Evolutionary conservation across 495 filamentous ascomycete genomes (phyloP).

Genomic region (Penicillium goetzii): DNA sequence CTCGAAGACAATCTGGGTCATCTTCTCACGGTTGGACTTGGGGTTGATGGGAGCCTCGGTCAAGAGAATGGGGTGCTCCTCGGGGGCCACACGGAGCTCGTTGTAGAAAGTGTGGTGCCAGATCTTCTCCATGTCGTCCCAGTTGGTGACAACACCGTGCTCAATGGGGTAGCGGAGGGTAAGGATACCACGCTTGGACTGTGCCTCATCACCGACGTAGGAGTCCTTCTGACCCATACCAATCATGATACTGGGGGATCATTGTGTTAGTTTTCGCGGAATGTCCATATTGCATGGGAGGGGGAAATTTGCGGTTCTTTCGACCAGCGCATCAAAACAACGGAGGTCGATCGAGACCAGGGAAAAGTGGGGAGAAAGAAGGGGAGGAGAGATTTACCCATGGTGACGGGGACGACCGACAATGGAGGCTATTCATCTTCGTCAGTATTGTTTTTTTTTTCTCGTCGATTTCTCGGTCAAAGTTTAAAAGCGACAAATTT

Average conservation of each 20-base stretch:
- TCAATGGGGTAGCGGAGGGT: constrained; percentile 99
- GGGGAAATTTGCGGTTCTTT: neutral
- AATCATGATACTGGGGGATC: constrained; percentile 89
- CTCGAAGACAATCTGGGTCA: constrained; percentile 99
- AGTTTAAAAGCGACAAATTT: neutral
- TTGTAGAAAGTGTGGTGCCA: constrained; percentile 99
- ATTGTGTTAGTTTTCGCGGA: constrained; percentile 37
- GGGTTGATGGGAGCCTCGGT: constrained; percentile 99
- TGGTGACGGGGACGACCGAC: constrained; percentile 99
- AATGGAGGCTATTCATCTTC: constrained; percentile 75
- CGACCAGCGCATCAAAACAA: neutral
- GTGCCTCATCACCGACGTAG: constrained; percentile 99
- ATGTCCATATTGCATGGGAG: constrained; percentile 3
- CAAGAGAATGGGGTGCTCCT: constrained; percentile 99
- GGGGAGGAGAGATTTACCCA: constrained; percentile 70
- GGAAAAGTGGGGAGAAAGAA: constrained; percentile 21
- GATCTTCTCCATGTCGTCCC: constrained; percentile 99
- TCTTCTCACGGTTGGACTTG: constrained; percentile 99
- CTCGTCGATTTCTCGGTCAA: neutral
- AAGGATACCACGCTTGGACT: constrained; percentile 99
- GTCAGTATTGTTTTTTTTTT: constrained; percentile 28
- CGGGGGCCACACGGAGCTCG: constrained; percentile 98
- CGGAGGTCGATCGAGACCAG: constrained; percentile 31
- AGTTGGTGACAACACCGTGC: constrained; percentile 99
- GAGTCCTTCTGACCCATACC: constrained; percentile 99